Evolutionary conservation across 2,329 filamentous ascomycete genomes (phyloP).

Genomic region (Pseudogymnoascus sp.): DNA sequence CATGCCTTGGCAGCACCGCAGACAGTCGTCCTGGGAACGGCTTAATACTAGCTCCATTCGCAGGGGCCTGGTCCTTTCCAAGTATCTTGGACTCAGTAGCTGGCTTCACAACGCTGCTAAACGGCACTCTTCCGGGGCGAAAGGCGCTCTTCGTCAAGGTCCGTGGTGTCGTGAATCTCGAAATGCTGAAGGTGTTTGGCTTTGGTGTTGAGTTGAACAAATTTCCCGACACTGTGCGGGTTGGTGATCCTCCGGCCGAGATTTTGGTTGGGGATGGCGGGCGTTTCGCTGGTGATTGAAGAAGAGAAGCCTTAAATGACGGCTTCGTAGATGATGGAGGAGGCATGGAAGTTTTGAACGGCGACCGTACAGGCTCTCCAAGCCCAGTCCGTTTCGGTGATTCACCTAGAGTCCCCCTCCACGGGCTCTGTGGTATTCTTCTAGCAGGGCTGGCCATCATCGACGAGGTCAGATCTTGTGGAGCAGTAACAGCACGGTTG

Average conservation of each 20-base stretch:
- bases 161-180: conserved; percentile 26
- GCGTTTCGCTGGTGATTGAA: conserved; percentile 28
- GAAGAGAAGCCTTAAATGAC: conserved; percentile 25
- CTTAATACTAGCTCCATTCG: conserved; percentile 12
- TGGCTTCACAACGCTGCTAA: conserved; percentile 15
- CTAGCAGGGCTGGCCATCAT: conserved; percentile 49
- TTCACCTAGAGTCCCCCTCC: conserved; percentile 48
- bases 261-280: conserved; percentile 28
- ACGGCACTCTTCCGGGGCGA: conserved; percentile 20
- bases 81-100: not conserved
- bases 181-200: conserved; percentile 25
- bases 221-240: conserved; percentile 10
- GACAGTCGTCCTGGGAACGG: conserved; percentile 34
- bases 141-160: conserved; percentile 17
- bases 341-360: conserved; percentile 22
- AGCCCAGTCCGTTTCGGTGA: conserved; percentile 42
- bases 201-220: conserved; percentile 24
- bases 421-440: conserved; percentile 43
- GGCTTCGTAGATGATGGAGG: conserved; percentile 21
- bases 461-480: conserved; percentile 32
- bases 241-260: conserved; percentile 25
- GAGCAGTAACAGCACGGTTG: conserved; percentile 28
- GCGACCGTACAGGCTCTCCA: conserved; percentile 23
- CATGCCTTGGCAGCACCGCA: conserved; percentile 32
- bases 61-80: not conserved